Base-by-base conservation (phyloP, 371 early-diverging fungal species). In the Mucor circinelloides region DNA sequence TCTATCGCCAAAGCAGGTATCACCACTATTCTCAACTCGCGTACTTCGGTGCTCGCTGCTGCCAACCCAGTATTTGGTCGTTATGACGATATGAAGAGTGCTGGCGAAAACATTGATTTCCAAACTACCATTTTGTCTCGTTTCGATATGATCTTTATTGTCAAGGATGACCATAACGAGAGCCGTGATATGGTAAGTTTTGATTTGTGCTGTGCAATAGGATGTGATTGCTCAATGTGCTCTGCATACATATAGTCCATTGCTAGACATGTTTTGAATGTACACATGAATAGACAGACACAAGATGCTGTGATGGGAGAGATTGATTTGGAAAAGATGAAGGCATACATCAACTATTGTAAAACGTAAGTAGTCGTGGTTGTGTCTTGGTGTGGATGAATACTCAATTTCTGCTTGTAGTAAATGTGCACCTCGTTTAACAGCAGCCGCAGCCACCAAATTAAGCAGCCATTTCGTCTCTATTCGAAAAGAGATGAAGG, bases 21-120 rank as follows among this genome's bases (percentile, higher is more conserved):
- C 75, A 99, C 99, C 0, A 99, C 99, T 0, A 95, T 99, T 63
- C 86, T 99, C 34, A 99, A 99, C 81, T 96, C 99, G 6, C 87
- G 99, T 66, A 96, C 99, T 0, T 94, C 98, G 30, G 98, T 99
- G 6, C 85, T 99, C 30, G 99, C 99, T 3, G 99, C 99, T 10
- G 99, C 99, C n/a, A 99, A 99, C 83, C 99, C 99, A n/a, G 95
- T 98, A 25, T 99, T 99, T 87, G 99, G 99, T 64, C 92, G 99
- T 58, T 99, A 99, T 80, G 99, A 99, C 84, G 99, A 99, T 75
- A 91, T 93, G 89, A 98, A 97, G 78, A 90, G 94, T 12, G 94
- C 99, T 5, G 96, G 95, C 59, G 97, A 95, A 84, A 99, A 99
- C 77, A 99, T 99, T 67, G 99, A 99, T 81, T 99, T 99, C 86